Conservation (phyloP, 225 moss, liverwort and hornwort species). For the Lunularia cruciata region DNA sequence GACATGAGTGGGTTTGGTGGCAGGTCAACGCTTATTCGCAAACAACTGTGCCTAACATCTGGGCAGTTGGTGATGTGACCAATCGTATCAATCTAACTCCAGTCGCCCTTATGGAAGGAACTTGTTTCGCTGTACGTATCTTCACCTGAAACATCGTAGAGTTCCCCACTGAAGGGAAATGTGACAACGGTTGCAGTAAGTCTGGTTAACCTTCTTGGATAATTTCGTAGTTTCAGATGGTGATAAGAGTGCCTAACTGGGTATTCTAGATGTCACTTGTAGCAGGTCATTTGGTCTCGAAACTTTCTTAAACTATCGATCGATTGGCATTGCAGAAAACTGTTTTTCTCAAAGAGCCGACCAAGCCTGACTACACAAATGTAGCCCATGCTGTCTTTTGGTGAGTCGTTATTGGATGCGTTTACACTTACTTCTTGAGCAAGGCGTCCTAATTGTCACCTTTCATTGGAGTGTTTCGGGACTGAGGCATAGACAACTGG, state of each 20-base stretch:
- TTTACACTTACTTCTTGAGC: background rate
- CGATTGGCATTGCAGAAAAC: constrained; percentile 60
- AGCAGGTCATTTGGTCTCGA: no score
- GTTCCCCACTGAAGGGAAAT: background rate
- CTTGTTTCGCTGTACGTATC: constrained; percentile 67
- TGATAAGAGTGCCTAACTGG: no score
- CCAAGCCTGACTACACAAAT: constrained; percentile 69
- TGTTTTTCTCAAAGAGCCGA: constrained; percentile 61
- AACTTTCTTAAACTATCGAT: background rate
- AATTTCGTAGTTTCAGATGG: no score
- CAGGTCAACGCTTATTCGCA: constrained; percentile 92
- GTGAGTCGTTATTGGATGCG: constrained; percentile 22
- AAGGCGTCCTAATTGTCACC: background rate
- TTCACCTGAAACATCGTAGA: background rate
- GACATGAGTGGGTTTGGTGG: constrained; percentile 2
- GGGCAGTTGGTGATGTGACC: constrained; percentile 93
- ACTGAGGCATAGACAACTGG: no score
- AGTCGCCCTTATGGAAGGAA: constrained; percentile 97
- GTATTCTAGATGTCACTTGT: no score
- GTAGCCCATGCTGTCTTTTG: constrained; percentile 90
- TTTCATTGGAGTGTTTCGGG: background rate
- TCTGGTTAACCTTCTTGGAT: no score
- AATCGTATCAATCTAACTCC: constrained; percentile 84
- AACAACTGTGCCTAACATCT: constrained; percentile 69
- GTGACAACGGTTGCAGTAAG: no score